A percentile compares a stretch with the other conserved stretches of the same genome.
These are phyloP conservation scores for Pilaira anomala DNA, from an alignment of 192 early-diverging fungal genomes.

Conservation along the genomic window DNA sequence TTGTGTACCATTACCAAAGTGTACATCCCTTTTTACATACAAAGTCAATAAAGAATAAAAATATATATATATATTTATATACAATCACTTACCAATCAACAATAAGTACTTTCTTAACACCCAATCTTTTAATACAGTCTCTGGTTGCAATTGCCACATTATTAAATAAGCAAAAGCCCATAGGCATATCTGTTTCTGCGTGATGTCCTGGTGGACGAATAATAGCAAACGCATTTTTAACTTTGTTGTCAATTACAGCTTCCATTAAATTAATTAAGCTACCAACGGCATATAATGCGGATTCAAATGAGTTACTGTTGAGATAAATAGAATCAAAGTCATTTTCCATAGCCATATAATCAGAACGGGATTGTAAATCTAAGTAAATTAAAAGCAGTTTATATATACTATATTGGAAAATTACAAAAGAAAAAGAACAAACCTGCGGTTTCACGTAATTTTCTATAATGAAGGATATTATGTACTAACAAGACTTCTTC, in stretches of 20 bases:
- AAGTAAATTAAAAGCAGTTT: background rate
- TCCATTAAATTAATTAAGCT: constrained; percentile 70
- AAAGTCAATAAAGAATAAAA: background rate
- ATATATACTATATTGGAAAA: background rate
- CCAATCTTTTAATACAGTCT: constrained; percentile 49
- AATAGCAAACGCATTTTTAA: constrained; percentile 81
- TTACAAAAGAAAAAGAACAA: constrained; percentile 21
- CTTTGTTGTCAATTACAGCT: constrained; percentile 59
- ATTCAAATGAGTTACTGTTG: constrained; percentile 57
- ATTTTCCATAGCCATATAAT: constrained; percentile 32
- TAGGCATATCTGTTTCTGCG: constrained; percentile 68
- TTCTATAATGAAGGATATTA: constrained; percentile 40
- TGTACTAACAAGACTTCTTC: constrained; percentile 59
- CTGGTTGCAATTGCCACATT: constrained; percentile 85
- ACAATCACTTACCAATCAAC: constrained; percentile 71
- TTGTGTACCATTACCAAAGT: constrained; percentile 96
- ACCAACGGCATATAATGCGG: constrained; percentile 71
- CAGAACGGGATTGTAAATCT: background rate
- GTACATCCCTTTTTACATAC: constrained; percentile 70
- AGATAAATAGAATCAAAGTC: constrained; percentile 70
- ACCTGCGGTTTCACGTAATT: constrained; percentile 42
- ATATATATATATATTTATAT: background rate
- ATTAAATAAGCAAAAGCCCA: constrained; percentile 89
- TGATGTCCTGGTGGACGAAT: constrained; percentile 95
- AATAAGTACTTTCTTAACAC: constrained; percentile 65